These are phyloP conservation scores for Golubevia pallescens DNA, from an alignment of 1,284 basidiomycete species.

Conservation along the genomic window DNA sequence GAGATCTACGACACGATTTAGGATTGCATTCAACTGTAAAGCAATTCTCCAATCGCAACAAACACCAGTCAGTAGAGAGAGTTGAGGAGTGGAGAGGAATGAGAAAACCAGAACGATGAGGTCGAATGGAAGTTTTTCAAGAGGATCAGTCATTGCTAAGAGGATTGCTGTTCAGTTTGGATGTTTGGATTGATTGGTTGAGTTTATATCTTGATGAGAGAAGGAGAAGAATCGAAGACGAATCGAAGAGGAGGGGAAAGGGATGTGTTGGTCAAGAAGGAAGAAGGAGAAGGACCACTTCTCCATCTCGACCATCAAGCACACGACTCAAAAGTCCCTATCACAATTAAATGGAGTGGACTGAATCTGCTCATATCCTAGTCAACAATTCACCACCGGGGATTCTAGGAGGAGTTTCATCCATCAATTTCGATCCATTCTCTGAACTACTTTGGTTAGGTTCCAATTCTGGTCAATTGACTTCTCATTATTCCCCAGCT, in stretches of 20 bases:
- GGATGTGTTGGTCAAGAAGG: too few relatives aligned
- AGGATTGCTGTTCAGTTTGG: background rate
- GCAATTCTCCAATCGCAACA: background rate
- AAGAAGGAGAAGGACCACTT: too few relatives aligned
- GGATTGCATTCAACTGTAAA: background rate
- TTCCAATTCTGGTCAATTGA: conserved; percentile 75
- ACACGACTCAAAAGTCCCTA: background rate
- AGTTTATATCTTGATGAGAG: background rate
- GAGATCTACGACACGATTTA: background rate
- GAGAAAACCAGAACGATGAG: background rate
- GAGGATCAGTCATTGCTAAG: too few relatives aligned
- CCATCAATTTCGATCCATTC: conserved; percentile 82
- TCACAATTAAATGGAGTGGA: conserved; percentile 35
- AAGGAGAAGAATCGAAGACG: too few relatives aligned
- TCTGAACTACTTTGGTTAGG: conserved; percentile 90
- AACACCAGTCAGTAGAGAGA: background rate
- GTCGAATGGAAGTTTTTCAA: too few relatives aligned
- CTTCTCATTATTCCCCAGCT: conserved; percentile 75
- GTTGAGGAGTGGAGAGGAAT: background rate
- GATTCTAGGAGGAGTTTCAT: conserved; percentile 38
- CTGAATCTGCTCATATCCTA: conserved; percentile 48
- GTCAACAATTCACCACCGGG: conserved; percentile 41
- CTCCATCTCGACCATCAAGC: background rate
- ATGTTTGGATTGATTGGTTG: background rate
- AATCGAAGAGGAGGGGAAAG: too few relatives aligned